These are phyloP conservation scores for Rhizopus delemar DNA, from an alignment of 371 early-diverging fungal genomes.

Conservation along the genomic window DNA sequence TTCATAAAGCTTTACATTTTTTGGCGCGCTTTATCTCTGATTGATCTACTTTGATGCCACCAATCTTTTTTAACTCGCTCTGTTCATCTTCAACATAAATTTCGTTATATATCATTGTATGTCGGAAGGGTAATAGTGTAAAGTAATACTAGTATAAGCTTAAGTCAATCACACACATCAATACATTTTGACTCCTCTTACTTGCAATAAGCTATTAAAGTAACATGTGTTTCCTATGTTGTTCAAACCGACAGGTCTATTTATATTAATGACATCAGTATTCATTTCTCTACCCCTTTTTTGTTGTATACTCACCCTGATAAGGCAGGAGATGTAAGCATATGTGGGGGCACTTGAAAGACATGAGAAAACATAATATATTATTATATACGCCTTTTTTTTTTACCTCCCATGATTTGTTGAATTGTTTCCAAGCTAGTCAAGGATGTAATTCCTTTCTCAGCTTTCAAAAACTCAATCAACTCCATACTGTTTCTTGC, in stretches of 20 bases:
- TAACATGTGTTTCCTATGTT: slow-evolving; percentile 95
- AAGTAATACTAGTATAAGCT: slow-evolving; percentile 67
- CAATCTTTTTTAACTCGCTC: slow-evolving; percentile 54
- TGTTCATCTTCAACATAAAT: slow-evolving; percentile 56
- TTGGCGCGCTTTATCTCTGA: slow-evolving; percentile 52
- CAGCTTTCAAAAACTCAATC: slow-evolving; percentile 28
- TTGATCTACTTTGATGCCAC: slow-evolving; percentile 62
- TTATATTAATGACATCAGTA: neutral
- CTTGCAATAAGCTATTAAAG: slow-evolving; percentile 79
- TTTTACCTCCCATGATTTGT: slow-evolving; percentile 23
- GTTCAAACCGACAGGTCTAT: slow-evolving; percentile 70
- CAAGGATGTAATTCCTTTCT: slow-evolving; percentile 18
- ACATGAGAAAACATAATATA: neutral
- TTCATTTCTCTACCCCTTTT: neutral
- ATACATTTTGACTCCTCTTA: slow-evolving; percentile 14
- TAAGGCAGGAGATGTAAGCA: slow-evolving; percentile 12
- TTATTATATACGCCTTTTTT: neutral
- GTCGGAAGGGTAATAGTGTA: slow-evolving; percentile 68
- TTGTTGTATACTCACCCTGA: slow-evolving; percentile 13
- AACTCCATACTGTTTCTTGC: slow-evolving; percentile 31
- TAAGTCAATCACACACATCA: neutral
- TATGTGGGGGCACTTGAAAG: slow-evolving; percentile 19
- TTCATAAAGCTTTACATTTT: slow-evolving; percentile 39
- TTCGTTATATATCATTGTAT: slow-evolving; percentile 59
- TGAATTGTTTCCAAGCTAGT: slow-evolving; percentile 7